Conservation (phyloP, 768 basidiomycete genomes). For the Pulveroboletus ravenelii region DNA sequence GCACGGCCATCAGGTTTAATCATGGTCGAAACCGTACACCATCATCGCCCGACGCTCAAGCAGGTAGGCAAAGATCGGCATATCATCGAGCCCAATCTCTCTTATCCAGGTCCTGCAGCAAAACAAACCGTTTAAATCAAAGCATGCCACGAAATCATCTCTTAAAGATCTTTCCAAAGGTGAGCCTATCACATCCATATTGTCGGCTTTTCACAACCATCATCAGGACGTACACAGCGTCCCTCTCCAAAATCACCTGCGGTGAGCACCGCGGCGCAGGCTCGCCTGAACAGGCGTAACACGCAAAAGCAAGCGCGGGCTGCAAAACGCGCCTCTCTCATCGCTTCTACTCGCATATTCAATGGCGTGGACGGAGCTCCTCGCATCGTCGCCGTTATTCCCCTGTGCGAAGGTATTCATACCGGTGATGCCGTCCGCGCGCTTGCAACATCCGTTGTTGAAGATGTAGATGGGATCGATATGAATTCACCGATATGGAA, state of each 20-base stretch:
- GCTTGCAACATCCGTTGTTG: constrained; percentile 57
- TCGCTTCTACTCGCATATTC: constrained; percentile 74
- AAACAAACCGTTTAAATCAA: constrained; percentile 93
- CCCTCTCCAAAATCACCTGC: constrained; percentile 49
- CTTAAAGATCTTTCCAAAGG: constrained; percentile 86
- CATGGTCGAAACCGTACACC: constrained; percentile 43
- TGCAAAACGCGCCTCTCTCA: constrained; percentile 62
- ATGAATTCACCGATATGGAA: constrained; percentile 42
- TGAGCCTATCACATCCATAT: constrained; percentile 20
- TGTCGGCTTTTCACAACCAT: background rate
- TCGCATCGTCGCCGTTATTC: constrained; percentile 83
- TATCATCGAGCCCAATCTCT: background rate
- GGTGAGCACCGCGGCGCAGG: constrained; percentile 56
- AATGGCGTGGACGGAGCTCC: constrained; percentile 74
- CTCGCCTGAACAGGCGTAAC: constrained; percentile 74
- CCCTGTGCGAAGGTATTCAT: constrained; percentile 66
- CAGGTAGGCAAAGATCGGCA: constrained; percentile 45
- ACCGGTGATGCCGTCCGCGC: constrained; percentile 47
- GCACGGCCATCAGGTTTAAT: no score
- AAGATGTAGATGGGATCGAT: constrained; percentile 25
- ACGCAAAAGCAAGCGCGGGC: constrained; percentile 80
- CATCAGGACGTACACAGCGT: constrained; percentile 53
- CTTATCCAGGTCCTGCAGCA: constrained; percentile 39
- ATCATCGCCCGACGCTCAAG: constrained; percentile 81
- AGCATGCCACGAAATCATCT: constrained; percentile 80